A percentile compares a stretch with the other conserved stretches of the same genome.
Conservation (phyloP, 1,139 yeast genomes). For the Candida dubliniensis region DNA sequence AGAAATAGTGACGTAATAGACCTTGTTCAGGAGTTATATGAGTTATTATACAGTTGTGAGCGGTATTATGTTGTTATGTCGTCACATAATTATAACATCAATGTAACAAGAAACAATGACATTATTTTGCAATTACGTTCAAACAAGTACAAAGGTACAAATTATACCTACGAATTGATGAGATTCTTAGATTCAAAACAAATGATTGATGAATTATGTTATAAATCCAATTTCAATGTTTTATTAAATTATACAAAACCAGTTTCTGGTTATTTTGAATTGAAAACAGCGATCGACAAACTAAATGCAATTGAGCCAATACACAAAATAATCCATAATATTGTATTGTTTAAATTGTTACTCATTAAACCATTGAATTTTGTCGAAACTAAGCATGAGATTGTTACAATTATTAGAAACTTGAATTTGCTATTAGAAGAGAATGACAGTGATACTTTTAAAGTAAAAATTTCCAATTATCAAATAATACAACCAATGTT, state of each 20-base stretch:
- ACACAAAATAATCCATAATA: conserved; percentile 8
- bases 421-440: conserved; percentile 23
- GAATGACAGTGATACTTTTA: conserved; percentile 26
- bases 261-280: conserved; percentile 13
- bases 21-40: conserved; percentile 38
- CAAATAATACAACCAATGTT: conserved; percentile 37
- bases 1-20: conserved; percentile 21
- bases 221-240: conserved; percentile 19
- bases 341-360: conserved; percentile 33
- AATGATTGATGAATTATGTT: conserved; percentile 17
- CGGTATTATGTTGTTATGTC: conserved; percentile 33
- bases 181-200: conserved; percentile 15
- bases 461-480: conserved; percentile 34
- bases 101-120: conserved; percentile 22
- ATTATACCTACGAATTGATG: conserved; percentile 16
- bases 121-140: conserved; percentile 14
- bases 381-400: conserved; percentile 22
- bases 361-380: conserved; percentile 27
- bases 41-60: conserved; percentile 34
- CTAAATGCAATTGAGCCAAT: conserved; percentile 7
- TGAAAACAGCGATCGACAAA: conserved; percentile 14
- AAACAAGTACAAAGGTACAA: conserved; percentile 2
- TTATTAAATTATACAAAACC: conserved; percentile 11
- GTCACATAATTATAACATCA: conserved; percentile 26
- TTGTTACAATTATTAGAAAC: conserved; percentile 22